Evolutionary conservation across 805 yeast species (phyloP).

Genomic region (Metschnikowia orientalis): DNA sequence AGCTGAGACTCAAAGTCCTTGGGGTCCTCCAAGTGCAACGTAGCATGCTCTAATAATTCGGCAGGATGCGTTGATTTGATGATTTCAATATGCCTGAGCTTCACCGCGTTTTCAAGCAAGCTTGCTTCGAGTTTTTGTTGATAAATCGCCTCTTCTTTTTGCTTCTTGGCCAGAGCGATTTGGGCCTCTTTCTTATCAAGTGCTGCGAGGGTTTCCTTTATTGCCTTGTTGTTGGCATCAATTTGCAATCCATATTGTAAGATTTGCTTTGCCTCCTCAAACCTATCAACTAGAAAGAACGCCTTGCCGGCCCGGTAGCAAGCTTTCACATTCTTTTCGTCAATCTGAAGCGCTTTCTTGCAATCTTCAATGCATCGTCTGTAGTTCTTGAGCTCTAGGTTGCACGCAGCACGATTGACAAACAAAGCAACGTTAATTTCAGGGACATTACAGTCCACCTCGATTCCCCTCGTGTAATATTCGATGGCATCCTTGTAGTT

Average conservation of each 20-base stretch:
- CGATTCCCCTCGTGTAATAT: constrained; percentile 76
- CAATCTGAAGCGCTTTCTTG: constrained; percentile 58
- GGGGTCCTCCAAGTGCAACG: constrained; percentile 57
- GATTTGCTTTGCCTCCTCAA: constrained; percentile 68
- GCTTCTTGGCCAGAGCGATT: constrained; percentile 26
- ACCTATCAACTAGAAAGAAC: constrained; percentile 58
- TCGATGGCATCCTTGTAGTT: constrained; percentile 73
- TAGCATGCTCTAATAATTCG: constrained; percentile 49
- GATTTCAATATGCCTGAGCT: constrained; percentile 51
- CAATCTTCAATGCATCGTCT: constrained; percentile 86
- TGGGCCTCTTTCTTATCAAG: constrained; percentile 33
- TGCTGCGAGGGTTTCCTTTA: constrained; percentile 42
- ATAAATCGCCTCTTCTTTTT: constrained; percentile 35
- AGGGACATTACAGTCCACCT: constrained; percentile 55
- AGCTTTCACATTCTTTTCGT: constrained; percentile 77
- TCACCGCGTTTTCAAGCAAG: constrained; percentile 55
- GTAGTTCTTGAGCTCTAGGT: constrained; percentile 78
- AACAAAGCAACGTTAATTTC: constrained; percentile 59
- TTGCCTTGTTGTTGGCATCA: constrained; percentile 56
- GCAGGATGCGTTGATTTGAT: constrained; percentile 51
- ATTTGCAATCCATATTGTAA: constrained; percentile 59
- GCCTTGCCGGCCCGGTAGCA: constrained; percentile 83
- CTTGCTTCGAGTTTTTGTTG: constrained; percentile 39
- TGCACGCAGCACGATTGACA: constrained; percentile 87
- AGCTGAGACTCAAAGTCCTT: constrained; percentile 71